These are phyloP conservation scores for Coemansia sp. DNA, from an alignment of 192 early-diverging fungal species.

Conservation along the genomic window DNA sequence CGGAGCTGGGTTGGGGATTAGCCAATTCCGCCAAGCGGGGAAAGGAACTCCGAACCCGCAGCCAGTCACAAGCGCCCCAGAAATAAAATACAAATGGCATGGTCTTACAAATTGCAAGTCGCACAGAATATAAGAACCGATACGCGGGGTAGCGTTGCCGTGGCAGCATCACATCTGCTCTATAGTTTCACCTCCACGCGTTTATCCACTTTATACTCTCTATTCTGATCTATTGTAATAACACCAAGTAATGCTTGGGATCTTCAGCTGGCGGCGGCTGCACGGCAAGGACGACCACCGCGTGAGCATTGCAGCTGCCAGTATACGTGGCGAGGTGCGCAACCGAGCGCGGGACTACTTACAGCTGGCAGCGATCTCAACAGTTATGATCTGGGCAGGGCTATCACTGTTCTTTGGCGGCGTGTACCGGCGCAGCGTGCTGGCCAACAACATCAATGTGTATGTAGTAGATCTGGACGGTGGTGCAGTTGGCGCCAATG, in stretches of 20 bases:
- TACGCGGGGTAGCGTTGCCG: no score
- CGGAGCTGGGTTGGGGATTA: background rate
- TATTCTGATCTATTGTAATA: background rate
- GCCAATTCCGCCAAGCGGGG: constrained; percentile 1
- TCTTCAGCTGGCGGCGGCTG: constrained; percentile 24
- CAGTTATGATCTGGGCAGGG: constrained; percentile 38
- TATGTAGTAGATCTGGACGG: constrained; percentile 46
- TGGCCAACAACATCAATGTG: constrained; percentile 33
- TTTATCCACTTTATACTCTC: background rate
- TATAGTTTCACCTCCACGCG: no score
- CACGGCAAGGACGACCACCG: constrained; percentile 36
- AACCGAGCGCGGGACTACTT: constrained; percentile 23
- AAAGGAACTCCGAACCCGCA: constrained; percentile 18
- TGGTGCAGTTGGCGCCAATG: constrained; percentile 32
- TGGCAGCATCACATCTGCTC: no score
- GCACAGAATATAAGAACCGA: background rate
- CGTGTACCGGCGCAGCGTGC: constrained; percentile 29
- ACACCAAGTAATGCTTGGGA: constrained; percentile 16
- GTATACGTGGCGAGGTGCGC: constrained; percentile 21
- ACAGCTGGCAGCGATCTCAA: constrained; percentile 16
- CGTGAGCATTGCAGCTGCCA: constrained; percentile 14
- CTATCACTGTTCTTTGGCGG: constrained; percentile 44
- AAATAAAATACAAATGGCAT: background rate
- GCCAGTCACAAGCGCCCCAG: constrained; percentile 2
- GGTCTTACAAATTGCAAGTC: background rate